These are phyloP conservation scores for Mariannaea elegans DNA, from an alignment of 2,329 filamentous ascomycete genomes.

Conservation along the genomic window DNA sequence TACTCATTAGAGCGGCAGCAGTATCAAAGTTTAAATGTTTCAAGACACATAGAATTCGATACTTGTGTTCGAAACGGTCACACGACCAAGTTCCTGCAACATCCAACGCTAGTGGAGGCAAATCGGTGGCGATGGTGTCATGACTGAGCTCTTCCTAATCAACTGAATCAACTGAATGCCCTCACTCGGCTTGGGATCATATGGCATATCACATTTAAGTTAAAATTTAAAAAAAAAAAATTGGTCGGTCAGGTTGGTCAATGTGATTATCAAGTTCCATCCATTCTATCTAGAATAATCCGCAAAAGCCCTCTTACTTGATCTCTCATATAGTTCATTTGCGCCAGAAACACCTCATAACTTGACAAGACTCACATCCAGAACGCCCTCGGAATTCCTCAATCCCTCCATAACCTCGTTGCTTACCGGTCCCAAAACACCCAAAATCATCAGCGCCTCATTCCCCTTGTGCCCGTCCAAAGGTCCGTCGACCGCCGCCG, in stretches of 20 bases:
- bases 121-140: neutral
- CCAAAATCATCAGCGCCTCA: conserved; percentile 85
- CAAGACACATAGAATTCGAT: too few species aligned
- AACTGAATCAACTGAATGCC: neutral
- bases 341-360: conserved; percentile 44
- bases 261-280: neutral
- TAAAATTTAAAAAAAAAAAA: too few species aligned
- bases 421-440: conserved; percentile 72
- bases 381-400: conserved; percentile 59
- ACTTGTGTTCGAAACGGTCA: neutral
- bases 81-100: neutral
- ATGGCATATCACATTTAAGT: too few species aligned
- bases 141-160: neutral
- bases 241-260: too few species aligned
- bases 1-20: neutral
- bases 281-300: neutral
- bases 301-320: too few species aligned
- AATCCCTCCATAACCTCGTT: conserved; percentile 62
- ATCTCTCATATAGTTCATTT: neutral
- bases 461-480: conserved; percentile 51
- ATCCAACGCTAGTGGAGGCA: neutral
- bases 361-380: conserved; percentile 63
- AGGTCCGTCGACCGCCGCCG: conserved; percentile 33
- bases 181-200: neutral
- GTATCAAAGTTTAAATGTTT: too few species aligned